Evolutionary conservation across 1,139 yeast genomes (phyloP), one percentile per base, ranked within the genome.

Genomic region (Scheffersomyces insectosa): DNA sequence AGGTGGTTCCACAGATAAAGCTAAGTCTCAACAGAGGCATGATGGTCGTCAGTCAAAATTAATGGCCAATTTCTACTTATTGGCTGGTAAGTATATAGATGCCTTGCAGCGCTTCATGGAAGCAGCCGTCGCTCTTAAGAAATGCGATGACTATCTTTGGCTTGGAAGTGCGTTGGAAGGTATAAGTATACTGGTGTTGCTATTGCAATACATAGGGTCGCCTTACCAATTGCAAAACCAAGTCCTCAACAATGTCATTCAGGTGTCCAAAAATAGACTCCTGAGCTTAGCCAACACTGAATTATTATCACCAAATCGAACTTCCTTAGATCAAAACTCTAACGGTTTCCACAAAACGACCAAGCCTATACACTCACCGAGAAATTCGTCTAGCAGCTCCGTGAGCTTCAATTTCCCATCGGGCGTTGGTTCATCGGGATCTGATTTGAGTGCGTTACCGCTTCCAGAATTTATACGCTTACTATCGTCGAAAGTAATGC

Each of bases 101-200:
- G 95, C 98, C 0, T 59, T 90, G 42, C 71, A 75, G 28, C 80
- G 82, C 45, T 86, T 90, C 51, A 76, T 83, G 10, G 97, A 90
- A 34, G 83, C 97, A 0, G 75, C 87, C 2, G 57, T 71, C 2
- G 68, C 77, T 31, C 65, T 90, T 42, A 80, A 80, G 47, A 73
- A 80, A 29, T 72, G 84, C 1, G 83, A 83, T 40, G 99, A 93
- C 61, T 79, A 79, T 55, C 68, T 93, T 15, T 93, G 99, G 99
- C 72, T 88, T 25, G 98, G 85, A 0, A 85, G 93, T 36, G 83
- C 97, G 0, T 60, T 91, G 15, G 97, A 90, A 55, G 90, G 95
- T 0, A 68, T 90, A 9, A 86, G 86, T 0, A 80, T 88, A 1
- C 78, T 88, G 49, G 63, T 86, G 34, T 65, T 86, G 7, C 63